Evolutionary conservation across 2,329 filamentous ascomycete genomes (phyloP), one percentile per base, ranked within the genome.

Genomic region (Penicillium nordicum): DNA sequence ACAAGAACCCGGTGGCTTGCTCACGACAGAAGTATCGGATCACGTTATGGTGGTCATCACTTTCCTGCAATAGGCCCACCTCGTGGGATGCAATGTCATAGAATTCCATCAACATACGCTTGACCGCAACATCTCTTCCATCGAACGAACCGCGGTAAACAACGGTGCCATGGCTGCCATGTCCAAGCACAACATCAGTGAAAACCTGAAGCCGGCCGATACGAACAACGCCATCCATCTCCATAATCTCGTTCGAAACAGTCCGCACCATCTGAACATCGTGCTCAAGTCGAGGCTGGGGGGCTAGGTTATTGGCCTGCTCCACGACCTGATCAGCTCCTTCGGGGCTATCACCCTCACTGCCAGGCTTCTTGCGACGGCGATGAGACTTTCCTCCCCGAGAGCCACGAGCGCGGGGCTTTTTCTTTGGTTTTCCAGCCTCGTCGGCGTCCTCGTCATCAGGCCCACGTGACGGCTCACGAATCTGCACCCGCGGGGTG

Each of bases 21-120:
- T 96, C 90, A 67, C 96, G 92, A 47, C 92, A 92, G 69, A 91
- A 97, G 71, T 99, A 99, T 38, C 93, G 90, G 62, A 99, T 96
- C 41, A 99, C 93, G 72, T 99, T 97, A 12, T 89, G 88, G 68
- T 99, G 94, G 67, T 97, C 90, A 65, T 99, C 94, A 68, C 92
- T 97, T 72, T 97, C 92, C 58, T 95, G 84, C 11, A 99, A 77
- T 50, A 97, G 80, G 58, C 88, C 88, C 1, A 96, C 96, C 75
- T 99, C 94, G 67, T 96, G 92, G 11, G 90, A 92, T 0, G 94
- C 94, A 64, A 99, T 90, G 62, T 96, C 93, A 71, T 92, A 97
- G 67, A 97, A 97, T 64, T 96, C 90, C 34, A 93, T 90, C 58
- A 97, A 80, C 91, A 99, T 96, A 34, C 94, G 86, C 79, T 99